Conservation (phyloP, 2,329 filamentous ascomycete species). For the Fusarium sp. region DNA sequence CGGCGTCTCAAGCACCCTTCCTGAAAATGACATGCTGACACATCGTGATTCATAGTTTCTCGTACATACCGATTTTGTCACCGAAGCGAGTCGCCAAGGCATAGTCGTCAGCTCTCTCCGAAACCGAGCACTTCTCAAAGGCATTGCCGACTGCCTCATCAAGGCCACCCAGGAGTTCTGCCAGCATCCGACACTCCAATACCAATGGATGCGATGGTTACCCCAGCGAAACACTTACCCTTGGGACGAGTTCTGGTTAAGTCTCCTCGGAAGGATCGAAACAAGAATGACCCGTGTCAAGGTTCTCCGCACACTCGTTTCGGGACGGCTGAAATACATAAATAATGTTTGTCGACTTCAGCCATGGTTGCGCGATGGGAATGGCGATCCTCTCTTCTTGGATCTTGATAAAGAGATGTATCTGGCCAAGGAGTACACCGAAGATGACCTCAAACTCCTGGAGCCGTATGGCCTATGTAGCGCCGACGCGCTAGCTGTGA, state of each 20-base stretch:
- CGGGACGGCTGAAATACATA: constrained; percentile 15
- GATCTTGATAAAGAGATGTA: constrained; percentile 32
- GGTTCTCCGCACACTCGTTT: constrained; percentile 19
- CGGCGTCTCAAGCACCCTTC: rapidly evolving
- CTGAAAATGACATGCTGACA: neutral
- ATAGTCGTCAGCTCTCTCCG: constrained; percentile 52
- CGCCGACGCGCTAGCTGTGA: neutral
- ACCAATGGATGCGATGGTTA: constrained; percentile 60
- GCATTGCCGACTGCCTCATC: constrained; percentile 55
- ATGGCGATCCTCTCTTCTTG: constrained; percentile 32
- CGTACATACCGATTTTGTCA: constrained; percentile 64
- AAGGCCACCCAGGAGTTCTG: constrained; percentile 55
- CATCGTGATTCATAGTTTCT: constrained; percentile 52
- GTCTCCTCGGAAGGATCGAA: constrained; percentile 44
- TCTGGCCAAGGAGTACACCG: constrained; percentile 31
- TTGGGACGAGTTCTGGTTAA: constrained; percentile 47
- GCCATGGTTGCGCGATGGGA: constrained; percentile 18
- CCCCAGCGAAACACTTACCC: constrained; percentile 46
- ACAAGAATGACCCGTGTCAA: constrained; percentile 14
- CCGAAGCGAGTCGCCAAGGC: constrained; percentile 58
- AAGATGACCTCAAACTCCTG: constrained; percentile 4
- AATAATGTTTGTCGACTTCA: constrained; percentile 12
- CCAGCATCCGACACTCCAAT: constrained; percentile 52
- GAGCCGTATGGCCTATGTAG: constrained; percentile 18
- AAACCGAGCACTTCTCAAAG: constrained; percentile 52